Conservation (phyloP, 306 rosid genomes). For the Fragaria ananassa region DNA sequence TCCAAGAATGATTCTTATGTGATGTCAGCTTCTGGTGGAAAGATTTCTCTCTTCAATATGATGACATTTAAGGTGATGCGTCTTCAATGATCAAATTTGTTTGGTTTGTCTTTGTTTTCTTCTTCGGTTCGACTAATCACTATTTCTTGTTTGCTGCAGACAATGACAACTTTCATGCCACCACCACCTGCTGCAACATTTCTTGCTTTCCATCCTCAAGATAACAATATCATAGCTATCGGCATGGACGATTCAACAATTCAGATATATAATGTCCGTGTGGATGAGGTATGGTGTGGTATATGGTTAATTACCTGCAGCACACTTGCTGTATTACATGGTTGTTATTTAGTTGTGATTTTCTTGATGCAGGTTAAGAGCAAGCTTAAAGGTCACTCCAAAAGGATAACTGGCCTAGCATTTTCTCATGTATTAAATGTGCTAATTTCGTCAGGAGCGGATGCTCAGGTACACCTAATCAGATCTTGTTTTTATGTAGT, state of each 20-base stretch:
- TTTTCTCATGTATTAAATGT: conserved; percentile 82
- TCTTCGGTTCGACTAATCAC: conserved; percentile 29
- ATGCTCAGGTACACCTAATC: conserved; percentile 66
- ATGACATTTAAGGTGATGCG: conserved; percentile 87
- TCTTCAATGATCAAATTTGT: neutral
- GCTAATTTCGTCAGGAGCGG: conserved; percentile 95
- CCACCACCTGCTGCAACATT: conserved; percentile 98
- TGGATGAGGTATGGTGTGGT: conserved; percentile 70
- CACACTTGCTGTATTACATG: conserved; percentile 23
- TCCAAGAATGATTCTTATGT: conserved; percentile 97
- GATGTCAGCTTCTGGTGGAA: conserved; percentile 98
- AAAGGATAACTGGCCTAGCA: conserved; percentile 93
- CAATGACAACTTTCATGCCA: conserved; percentile 98
- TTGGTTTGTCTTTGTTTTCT: neutral
- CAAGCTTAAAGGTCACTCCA: conserved; percentile 95
- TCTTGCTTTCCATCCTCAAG: conserved; percentile 97
- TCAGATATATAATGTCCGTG: conserved; percentile 93
- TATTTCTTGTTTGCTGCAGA: conserved; percentile 56
- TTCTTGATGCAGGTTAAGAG: conserved; percentile 72
- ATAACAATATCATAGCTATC: conserved; percentile 93
- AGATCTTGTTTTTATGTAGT: neutral
- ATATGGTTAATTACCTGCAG: conserved; percentile 14
- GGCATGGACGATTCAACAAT: conserved; percentile 98
- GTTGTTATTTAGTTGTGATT: conserved; percentile 16
- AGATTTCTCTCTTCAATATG: conserved; percentile 92